phyloP scores from a whole-genome alignment of 2,329 filamentous ascomycete genomes.

The Hymenoscyphus linearis region DNA sequence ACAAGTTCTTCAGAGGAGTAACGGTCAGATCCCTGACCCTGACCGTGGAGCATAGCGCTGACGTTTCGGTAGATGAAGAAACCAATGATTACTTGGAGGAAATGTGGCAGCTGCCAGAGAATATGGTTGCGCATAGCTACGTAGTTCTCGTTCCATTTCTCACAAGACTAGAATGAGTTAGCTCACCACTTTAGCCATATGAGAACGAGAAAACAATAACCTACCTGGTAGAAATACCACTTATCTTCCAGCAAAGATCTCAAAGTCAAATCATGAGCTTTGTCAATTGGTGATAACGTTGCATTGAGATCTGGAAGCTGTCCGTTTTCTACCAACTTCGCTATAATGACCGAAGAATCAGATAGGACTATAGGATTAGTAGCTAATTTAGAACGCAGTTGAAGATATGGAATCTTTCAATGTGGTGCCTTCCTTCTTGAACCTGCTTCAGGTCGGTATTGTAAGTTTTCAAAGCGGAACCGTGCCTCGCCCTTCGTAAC shows the following conservation, averaged over 20 bases:
- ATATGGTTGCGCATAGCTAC: conserved; percentile 50
- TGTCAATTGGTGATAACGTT: conserved; percentile 34
- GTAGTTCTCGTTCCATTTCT: conserved; percentile 57
- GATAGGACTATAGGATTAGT: conserved; percentile 29
- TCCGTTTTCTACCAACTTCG: conserved; percentile 38
- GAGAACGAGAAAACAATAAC: conserved; percentile 9
- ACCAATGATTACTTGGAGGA: conserved; percentile 46
- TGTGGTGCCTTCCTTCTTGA: conserved; percentile 42
- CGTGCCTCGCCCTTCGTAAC: conserved; percentile 58
- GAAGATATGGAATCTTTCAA: conserved; percentile 57
- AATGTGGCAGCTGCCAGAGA: conserved; percentile 46
- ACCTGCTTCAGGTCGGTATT: conserved; percentile 43
- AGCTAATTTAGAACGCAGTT: conserved; percentile 12
- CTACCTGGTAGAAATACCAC: conserved; percentile 50
- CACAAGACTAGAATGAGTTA: conserved; percentile 34
- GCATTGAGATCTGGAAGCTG: conserved; percentile 45
- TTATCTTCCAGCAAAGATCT: conserved; percentile 55
- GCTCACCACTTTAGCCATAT: not conserved
- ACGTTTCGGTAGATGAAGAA: conserved; percentile 41
- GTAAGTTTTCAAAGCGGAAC: conserved; percentile 46
- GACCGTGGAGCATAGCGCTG: conserved; percentile 44
- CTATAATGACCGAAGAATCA: conserved; percentile 53
- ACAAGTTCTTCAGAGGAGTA: conserved; percentile 46
- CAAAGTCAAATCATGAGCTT: conserved; percentile 46
- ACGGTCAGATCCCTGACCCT: conserved; percentile 54